These are phyloP conservation scores for Heterobasidion irregulare DNA, from an alignment of 1,284 basidiomycete species.

Conservation along the genomic window DNA sequence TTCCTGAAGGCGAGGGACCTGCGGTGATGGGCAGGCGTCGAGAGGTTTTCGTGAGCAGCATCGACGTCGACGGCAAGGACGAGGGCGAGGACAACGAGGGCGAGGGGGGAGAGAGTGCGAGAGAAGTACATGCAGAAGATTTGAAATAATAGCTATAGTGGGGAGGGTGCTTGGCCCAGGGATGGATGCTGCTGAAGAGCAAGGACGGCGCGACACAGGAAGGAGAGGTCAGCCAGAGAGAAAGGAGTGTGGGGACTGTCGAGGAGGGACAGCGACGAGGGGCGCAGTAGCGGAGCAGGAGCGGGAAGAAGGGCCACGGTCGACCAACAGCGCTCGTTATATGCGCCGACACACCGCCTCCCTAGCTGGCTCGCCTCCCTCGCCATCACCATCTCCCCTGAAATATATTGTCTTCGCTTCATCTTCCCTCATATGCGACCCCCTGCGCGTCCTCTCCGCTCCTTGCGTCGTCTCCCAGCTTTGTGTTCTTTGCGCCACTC, in stretches of 20 bases:
- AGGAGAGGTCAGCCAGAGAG: background rate
- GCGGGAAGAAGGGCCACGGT: background rate
- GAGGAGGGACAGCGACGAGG: background rate
- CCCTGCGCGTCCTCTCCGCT: no score
- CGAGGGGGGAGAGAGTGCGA: background rate
- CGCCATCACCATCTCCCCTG: no score
- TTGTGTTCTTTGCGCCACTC: no score
- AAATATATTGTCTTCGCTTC: no score
- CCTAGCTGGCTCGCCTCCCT: no score
- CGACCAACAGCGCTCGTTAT: background rate
- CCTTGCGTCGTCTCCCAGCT: no score
- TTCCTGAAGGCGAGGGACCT: slow-evolving; percentile 1
- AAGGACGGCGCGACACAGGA: background rate
- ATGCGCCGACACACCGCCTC: background rate
- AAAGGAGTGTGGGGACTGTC: slow-evolving; percentile 1
- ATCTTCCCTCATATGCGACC: no score
- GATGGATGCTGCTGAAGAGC: background rate
- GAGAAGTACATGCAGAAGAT: background rate
- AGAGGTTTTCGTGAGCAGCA: background rate
- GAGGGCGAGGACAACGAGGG: background rate
- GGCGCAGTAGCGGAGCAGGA: background rate
- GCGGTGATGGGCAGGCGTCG: background rate
- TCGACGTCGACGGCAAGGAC: background rate
- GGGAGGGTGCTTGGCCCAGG: background rate
- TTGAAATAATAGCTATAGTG: background rate